Percentiles rank a stretch among this genome's conserved stretches.
phyloP scores from a whole-genome alignment of 2,329 filamentous ascomycete species.

The Sporothrix euskadiensis region DNA sequence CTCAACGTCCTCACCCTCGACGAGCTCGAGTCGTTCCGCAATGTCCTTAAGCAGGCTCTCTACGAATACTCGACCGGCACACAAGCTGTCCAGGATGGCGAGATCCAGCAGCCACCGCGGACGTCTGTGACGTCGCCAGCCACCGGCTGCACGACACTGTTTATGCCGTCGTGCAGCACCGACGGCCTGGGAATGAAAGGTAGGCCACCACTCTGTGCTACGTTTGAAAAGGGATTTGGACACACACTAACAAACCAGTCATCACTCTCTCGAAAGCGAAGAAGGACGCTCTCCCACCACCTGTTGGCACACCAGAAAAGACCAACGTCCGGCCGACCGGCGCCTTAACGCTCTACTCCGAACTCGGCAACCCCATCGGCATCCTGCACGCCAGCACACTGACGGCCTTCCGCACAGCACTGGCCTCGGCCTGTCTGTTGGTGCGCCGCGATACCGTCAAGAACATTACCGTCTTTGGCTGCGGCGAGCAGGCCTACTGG shows the following conservation, averaged over 20 bases:
- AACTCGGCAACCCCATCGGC: conserved; percentile 62
- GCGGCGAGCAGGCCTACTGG: conserved; percentile 91
- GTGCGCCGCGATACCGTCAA: conserved; percentile 67
- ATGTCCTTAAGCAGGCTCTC: conserved; percentile 52
- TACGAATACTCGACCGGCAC: conserved; percentile 63
- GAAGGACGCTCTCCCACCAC: conserved; percentile 37
- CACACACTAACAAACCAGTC: conserved; percentile 45
- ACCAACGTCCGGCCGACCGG: conserved; percentile 57
- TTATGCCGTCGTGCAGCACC: conserved; percentile 71
- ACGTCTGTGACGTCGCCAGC: conserved; percentile 50
- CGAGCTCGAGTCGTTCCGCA: conserved; percentile 56
- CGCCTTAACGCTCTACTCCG: conserved; percentile 67
- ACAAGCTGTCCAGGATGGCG: conserved; percentile 45
- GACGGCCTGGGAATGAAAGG: conserved; percentile 66
- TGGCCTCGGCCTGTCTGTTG: conserved; percentile 68
- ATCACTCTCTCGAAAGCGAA: conserved; percentile 56
- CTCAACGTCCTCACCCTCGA: conserved; percentile 55
- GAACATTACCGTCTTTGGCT: conserved; percentile 80
- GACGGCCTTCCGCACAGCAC: conserved; percentile 77
- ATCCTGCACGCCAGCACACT: conserved; percentile 72
- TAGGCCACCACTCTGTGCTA: background rate
- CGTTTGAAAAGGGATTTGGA: background rate
- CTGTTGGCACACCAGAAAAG: conserved; percentile 32
- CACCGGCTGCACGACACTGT: conserved; percentile 63
- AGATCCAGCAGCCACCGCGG: conserved; percentile 59